phyloP scores from a whole-genome alignment of 2,329 filamentous ascomycete species.

The Aspergillus japonicus region DNA sequence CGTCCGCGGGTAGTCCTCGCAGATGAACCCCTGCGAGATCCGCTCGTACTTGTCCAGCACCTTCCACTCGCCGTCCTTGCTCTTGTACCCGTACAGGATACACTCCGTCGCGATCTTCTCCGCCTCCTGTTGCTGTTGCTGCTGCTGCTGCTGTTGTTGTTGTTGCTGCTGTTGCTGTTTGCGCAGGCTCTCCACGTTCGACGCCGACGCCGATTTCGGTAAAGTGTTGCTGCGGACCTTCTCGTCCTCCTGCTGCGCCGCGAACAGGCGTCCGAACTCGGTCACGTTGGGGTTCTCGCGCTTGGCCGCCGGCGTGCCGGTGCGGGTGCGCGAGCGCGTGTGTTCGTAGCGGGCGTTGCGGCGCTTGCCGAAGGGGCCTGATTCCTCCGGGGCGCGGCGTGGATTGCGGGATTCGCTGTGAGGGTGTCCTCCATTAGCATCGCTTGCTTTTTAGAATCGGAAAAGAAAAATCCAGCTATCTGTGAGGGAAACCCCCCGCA shows the following conservation, averaged over 20 bases:
- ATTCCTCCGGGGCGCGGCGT: slow-evolving; percentile 57
- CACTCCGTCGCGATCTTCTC: slow-evolving; percentile 69
- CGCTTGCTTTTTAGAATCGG: slow-evolving; percentile 18
- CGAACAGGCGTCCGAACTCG: slow-evolving; percentile 48
- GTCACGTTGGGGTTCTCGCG: slow-evolving; percentile 53
- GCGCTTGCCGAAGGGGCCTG: slow-evolving; percentile 60
- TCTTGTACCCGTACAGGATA: slow-evolving; percentile 79
- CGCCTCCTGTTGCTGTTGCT: slow-evolving; percentile 12
- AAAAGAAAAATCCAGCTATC: neutral
- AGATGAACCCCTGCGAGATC: slow-evolving; percentile 74
- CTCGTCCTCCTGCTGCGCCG: slow-evolving; percentile 47
- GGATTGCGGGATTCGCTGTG: slow-evolving; percentile 49
- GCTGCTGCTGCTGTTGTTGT: slow-evolving; percentile 12
- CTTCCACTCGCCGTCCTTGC: slow-evolving; percentile 69
- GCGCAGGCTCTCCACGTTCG: slow-evolving; percentile 41
- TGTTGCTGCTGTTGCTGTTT: slow-evolving; percentile 26
- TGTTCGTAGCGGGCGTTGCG: slow-evolving; percentile 46
- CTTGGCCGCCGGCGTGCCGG: slow-evolving; percentile 57
- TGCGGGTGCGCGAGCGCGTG: slow-evolving; percentile 54
- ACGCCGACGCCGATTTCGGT: slow-evolving; percentile 41
- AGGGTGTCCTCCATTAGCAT: slow-evolving; percentile 25
- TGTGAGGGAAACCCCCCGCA: too few relatives aligned
- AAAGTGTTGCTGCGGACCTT: slow-evolving; percentile 32
- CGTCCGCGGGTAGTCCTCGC: slow-evolving; percentile 88
- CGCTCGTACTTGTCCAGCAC: slow-evolving; percentile 86